Conservation (phyloP, 257 asterid genomes). For the Primulina huaijiensis region DNA sequence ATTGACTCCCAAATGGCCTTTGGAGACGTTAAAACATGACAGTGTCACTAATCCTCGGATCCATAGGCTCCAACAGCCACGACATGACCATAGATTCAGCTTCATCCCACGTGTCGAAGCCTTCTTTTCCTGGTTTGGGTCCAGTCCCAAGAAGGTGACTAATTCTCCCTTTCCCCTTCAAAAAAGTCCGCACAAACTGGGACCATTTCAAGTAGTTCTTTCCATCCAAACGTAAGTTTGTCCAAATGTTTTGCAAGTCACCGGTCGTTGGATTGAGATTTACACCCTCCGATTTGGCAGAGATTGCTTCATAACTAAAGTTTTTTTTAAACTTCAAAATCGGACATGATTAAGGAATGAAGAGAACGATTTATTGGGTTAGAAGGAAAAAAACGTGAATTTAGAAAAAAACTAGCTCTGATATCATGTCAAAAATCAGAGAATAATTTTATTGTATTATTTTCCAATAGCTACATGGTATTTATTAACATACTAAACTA, state of each 20-base stretch:
- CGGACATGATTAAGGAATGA: too few species aligned
- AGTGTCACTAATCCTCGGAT: background rate
- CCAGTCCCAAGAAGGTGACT: background rate
- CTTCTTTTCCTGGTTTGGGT: background rate
- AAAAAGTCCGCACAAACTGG: background rate
- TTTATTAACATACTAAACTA: too few species aligned
- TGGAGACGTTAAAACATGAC: background rate
- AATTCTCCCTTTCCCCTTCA: background rate
- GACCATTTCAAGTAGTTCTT: background rate
- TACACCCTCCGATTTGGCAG: too few species aligned
- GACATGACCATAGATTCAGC: background rate
- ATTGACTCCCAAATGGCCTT: background rate
- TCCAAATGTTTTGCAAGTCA: background rate
- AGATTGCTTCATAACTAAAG: too few species aligned
- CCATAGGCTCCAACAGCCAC: background rate
- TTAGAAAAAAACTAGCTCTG: too few species aligned
- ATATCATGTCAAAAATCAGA: too few species aligned
- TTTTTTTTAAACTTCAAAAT: too few species aligned
- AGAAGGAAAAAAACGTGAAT: too few species aligned
- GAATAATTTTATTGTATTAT: too few species aligned
- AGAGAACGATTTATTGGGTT: too few species aligned
- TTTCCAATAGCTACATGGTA: too few species aligned
- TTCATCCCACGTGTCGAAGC: background rate
- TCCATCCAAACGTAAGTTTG: background rate
- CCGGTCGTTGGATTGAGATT: background rate